Conservation (phyloP, 75 land plant genomes). For the Pinus taeda region DNA sequence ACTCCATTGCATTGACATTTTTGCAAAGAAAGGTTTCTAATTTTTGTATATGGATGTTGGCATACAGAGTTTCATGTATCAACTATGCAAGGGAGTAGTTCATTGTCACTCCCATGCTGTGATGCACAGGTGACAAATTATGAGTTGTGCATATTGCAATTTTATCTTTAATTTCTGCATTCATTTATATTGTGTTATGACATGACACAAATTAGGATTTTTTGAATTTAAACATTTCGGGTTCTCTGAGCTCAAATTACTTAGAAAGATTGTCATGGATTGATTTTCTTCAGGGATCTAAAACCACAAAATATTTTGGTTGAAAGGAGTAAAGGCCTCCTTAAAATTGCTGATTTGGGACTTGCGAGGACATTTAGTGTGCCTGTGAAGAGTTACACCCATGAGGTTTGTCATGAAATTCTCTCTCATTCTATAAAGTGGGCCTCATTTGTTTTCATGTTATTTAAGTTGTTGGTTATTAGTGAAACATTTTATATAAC, state of each 20-base stretch:
- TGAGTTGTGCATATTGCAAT: no score
- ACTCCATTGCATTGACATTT: background rate
- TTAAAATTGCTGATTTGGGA: slow-evolving; percentile 48
- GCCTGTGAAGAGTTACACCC: slow-evolving; percentile 44
- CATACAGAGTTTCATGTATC: slow-evolving; percentile 41
- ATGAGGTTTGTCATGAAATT: slow-evolving; percentile 19
- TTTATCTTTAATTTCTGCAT: no score
- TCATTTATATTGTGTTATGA: no score
- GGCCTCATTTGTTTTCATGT: no score
- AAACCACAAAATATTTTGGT: slow-evolving; percentile 48
- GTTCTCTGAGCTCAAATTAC: background rate
- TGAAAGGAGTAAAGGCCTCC: slow-evolving; percentile 26
- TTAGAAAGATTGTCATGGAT: no score
- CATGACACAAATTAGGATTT: no score
- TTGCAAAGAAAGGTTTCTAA: background rate
- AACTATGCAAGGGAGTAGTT: slow-evolving; percentile 39
- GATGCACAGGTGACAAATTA: slow-evolving; percentile 31
- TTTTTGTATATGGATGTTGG: background rate
- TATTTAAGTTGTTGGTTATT: no score
- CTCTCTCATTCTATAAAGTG: no score
- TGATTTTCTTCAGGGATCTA: slow-evolving; percentile 23
- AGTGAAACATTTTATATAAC: no score
- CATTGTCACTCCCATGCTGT: slow-evolving; percentile 48
- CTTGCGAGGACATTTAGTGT: slow-evolving; percentile 45
- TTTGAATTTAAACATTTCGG: no score